phyloP scores from a whole-genome alignment of 1,139 yeast species.

The Meyerozyma athensensis region DNA sequence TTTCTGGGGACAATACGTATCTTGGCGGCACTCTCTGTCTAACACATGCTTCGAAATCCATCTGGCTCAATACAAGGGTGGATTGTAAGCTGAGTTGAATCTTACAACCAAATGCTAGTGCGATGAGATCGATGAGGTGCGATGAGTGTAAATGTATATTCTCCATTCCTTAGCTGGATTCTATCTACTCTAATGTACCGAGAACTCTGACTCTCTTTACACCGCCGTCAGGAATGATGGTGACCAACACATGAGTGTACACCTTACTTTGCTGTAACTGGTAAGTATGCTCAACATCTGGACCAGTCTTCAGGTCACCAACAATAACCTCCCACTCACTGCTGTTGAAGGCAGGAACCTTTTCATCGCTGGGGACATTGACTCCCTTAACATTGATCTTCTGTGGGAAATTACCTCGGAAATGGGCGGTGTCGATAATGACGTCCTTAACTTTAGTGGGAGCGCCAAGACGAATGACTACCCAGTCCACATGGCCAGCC shows the following conservation, averaged over 20 bases:
- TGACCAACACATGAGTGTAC: constrained; percentile 66
- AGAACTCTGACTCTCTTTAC: constrained; percentile 82
- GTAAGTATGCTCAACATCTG: constrained; percentile 73
- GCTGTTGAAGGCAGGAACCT: constrained; percentile 35
- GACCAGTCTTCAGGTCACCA: constrained; percentile 65
- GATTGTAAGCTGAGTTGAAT: neutral
- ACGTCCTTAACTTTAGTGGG: constrained; percentile 51
- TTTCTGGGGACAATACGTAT: neutral
- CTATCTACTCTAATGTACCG: constrained; percentile 49
- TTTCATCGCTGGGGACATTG: constrained; percentile 28
- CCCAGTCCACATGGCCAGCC: constrained; percentile 90
- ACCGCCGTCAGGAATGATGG: constrained; percentile 94
- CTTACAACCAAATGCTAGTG: too few relatives aligned
- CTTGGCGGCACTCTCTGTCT: neutral
- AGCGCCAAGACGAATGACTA: constrained; percentile 70
- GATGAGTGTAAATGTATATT: too few relatives aligned
- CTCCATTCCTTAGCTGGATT: too few relatives aligned
- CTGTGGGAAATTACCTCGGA: constrained; percentile 92
- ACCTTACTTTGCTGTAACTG: constrained; percentile 21
- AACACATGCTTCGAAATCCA: neutral
- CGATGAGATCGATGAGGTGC: neutral
- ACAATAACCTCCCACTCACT: constrained; percentile 60
- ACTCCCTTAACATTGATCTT: constrained; percentile 59
- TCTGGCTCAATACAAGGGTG: neutral
- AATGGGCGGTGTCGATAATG: constrained; percentile 86